phyloP scores from a whole-genome alignment of 2,329 filamentous ascomycete species.

The Ciborinia camelliae region DNA sequence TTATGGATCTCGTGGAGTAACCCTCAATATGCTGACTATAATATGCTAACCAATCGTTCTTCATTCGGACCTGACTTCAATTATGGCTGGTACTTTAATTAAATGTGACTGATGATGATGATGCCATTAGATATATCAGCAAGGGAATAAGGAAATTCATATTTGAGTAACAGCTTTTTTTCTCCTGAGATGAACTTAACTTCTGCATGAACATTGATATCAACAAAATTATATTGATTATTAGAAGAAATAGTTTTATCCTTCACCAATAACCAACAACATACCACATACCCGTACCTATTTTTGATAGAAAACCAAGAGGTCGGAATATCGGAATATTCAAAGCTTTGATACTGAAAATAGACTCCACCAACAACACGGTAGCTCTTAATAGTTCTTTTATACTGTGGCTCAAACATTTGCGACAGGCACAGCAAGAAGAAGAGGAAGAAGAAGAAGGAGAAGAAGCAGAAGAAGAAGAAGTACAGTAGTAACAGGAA shows the following conservation, averaged over 20 bases:
- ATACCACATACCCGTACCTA: too few species aligned
- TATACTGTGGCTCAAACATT: background rate
- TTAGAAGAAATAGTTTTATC: background rate
- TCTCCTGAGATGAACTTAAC: background rate
- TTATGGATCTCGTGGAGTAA: constrained; percentile 12
- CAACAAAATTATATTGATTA: too few species aligned
- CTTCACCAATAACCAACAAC: background rate
- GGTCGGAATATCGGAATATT: constrained; percentile 1
- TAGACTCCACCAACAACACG: background rate
- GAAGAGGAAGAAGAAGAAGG: too few species aligned
- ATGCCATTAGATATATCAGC: too few species aligned
- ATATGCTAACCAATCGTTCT: constrained; percentile 12
- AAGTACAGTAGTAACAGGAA: background rate
- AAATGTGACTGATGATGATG: background rate
- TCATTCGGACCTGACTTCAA: constrained; percentile 12
- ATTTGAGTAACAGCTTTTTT: background rate
- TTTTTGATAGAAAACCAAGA: constrained; percentile 10
- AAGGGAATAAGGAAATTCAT: too few species aligned
- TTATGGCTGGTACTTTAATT: background rate
- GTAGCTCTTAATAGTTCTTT: too few species aligned
- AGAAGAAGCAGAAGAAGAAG: too few species aligned
- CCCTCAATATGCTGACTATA: background rate
- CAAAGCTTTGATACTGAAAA: background rate
- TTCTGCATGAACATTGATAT: background rate
- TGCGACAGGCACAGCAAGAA: background rate